These are phyloP conservation scores for Bidens hawaiensis DNA, from an alignment of 140 eudicot species.

Conservation along the genomic window DNA sequence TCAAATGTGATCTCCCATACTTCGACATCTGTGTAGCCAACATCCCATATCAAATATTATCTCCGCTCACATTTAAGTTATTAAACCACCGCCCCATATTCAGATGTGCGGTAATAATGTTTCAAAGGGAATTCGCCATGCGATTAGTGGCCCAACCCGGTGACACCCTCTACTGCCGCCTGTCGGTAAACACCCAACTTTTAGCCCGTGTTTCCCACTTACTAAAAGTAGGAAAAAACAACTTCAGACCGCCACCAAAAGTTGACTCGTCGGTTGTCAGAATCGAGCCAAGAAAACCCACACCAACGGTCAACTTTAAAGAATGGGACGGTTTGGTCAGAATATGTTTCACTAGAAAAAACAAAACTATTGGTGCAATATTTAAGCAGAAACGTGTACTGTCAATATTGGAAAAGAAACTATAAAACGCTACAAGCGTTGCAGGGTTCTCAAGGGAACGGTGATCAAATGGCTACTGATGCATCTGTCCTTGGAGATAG, in stretches of 20 bases:
- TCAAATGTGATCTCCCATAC: conserved; percentile 87
- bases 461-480: conserved; percentile 36
- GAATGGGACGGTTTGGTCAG: conserved; percentile 91
- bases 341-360: conserved; percentile 76
- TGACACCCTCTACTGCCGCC: conserved; percentile 75
- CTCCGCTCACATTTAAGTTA: conserved; percentile 75
- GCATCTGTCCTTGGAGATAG: conserved; percentile 54
- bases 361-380: conserved; percentile 72
- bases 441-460: conserved; percentile 32
- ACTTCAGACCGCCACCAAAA: conserved; percentile 93
- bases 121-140: conserved; percentile 92
- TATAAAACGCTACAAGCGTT: conserved; percentile 79
- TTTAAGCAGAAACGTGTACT: conserved; percentile 61
- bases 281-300: conserved; percentile 86
- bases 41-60: conserved; percentile 90
- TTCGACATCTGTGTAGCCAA: conserved; percentile 95
- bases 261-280: conserved; percentile 94
- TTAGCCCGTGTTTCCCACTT: conserved; percentile 72
- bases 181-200: conserved; percentile 90
- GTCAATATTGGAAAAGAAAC: conserved; percentile 63
- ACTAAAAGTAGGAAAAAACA: conserved; percentile 82
- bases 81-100: conserved; percentile 65
- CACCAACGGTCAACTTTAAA: conserved; percentile 58
- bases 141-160: conserved; percentile 93
- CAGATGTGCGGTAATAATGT: conserved; percentile 88